Conservation (phyloP, 441 rosid species). For the Populus hybrid region DNA sequence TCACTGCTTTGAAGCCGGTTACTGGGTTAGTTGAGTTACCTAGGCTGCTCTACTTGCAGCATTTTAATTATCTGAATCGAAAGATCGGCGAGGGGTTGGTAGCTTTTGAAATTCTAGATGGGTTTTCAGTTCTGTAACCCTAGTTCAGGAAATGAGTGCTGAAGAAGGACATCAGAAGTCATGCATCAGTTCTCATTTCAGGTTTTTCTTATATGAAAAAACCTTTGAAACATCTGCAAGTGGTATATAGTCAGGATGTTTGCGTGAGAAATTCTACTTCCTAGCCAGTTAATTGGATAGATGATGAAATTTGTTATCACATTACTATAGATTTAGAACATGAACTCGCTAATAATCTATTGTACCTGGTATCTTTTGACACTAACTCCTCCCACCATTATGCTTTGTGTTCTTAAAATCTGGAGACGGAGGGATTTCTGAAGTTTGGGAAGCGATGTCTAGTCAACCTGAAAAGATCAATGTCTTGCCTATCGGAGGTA, state of each 20-base stretch:
- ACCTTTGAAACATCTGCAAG: not conserved
- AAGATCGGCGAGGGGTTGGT: not conserved
- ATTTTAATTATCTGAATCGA: not conserved
- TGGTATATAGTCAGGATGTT: not conserved
- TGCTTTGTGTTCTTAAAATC: constrained; percentile 9
- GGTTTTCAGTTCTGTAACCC: not conserved
- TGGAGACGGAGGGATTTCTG: constrained; percentile 22
- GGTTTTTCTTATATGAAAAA: not conserved
- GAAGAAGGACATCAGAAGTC: not conserved
- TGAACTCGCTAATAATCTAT: not conserved
- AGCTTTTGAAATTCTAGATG: not conserved
- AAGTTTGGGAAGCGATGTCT: constrained; percentile 34
- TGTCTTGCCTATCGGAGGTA: constrained; percentile 35
- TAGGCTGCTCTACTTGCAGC: too few relatives aligned
- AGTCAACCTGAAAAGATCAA: constrained; percentile 38
- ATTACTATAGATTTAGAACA: not conserved
- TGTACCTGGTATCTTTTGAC: not conserved
- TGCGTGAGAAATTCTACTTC: not conserved
- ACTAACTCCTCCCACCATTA: not conserved
- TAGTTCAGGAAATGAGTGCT: not conserved
- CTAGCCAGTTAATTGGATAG: not conserved
- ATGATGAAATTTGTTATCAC: not conserved
- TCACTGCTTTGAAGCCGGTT: too few relatives aligned
- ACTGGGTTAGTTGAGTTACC: too few relatives aligned
- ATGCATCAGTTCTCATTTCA: not conserved